phyloP scores from a whole-genome alignment of 305 asterid genomes.

The Solanum hybrid region DNA sequence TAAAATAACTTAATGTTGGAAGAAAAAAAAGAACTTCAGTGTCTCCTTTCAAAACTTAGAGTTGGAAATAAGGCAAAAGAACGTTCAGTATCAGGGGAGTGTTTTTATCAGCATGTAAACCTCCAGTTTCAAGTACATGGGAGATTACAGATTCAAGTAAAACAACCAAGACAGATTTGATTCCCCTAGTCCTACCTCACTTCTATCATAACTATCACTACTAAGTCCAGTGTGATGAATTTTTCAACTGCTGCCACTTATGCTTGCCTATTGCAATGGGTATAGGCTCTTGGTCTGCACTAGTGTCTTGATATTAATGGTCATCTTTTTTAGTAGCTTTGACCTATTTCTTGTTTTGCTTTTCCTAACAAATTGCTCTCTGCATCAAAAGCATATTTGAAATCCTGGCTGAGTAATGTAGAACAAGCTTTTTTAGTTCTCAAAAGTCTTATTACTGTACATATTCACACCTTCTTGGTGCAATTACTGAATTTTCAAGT shows the following conservation, averaged over 20 bases:
- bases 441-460: neutral
- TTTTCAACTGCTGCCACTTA: neutral
- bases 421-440: neutral
- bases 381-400: neutral
- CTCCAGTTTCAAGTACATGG: neutral
- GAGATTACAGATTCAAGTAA: neutral
- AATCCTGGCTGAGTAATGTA: neutral
- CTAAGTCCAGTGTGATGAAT: neutral
- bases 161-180: neutral
- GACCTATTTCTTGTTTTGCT: neutral
- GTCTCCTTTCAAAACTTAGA: neutral
- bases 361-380: neutral
- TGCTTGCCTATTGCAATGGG: neutral
- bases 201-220: neutral
- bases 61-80: neutral
- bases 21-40: neutral
- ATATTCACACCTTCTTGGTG: neutral
- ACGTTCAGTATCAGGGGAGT: neutral
- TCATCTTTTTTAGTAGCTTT: neutral
- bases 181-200: neutral
- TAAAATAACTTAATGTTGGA: slow-evolving; percentile 1
- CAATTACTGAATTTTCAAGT: neutral
- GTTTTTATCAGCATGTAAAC: neutral
- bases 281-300: neutral
- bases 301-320: neutral